A percentile compares a stretch with the other conserved stretches of the same genome.
Evolutionary conservation across 2,329 filamentous ascomycete species (phyloP).

Genomic region (Zymoseptoria pseudotritici): DNA sequence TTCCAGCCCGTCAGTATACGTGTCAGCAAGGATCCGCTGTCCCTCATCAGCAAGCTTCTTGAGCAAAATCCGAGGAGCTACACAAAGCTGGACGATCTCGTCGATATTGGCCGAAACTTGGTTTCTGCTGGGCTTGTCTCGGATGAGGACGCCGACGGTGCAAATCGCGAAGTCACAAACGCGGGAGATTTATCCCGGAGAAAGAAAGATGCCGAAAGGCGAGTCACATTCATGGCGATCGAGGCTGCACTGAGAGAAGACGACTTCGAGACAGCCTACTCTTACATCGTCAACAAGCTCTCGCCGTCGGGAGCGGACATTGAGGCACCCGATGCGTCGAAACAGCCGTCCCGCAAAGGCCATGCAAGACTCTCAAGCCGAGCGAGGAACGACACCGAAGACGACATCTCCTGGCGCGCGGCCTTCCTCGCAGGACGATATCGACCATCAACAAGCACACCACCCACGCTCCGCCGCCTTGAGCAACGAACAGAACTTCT

Average conservation of each 20-base stretch:
- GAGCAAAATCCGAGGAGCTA: conserved; percentile 70
- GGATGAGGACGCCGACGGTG: conserved; percentile 25
- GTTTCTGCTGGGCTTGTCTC: conserved; percentile 44
- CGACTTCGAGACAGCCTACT: conserved; percentile 81
- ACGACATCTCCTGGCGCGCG: conserved; percentile 71
- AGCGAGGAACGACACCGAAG: conserved; percentile 29
- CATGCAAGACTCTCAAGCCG: conserved; percentile 15
- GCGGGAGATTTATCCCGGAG: conserved; percentile 5
- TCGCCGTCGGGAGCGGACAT: conserved; percentile 28
- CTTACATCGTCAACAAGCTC: conserved; percentile 68
- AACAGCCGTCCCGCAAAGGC: not conserved
- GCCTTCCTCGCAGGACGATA: conserved; percentile 73
- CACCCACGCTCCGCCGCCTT: conserved; percentile 58
- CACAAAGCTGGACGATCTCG: conserved; percentile 64
- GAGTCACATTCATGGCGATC: conserved; percentile 73
- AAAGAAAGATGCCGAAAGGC: conserved; percentile 47
- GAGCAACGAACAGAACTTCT: conserved; percentile 78
- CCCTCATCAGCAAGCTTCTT: conserved; percentile 63
- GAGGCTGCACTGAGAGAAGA: conserved; percentile 68
- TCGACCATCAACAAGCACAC: conserved; percentile 40
- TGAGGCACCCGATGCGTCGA: conserved; percentile 5
- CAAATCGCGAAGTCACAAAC: conserved; percentile 18
- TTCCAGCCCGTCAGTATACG: conserved; percentile 72
- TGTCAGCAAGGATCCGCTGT: conserved; percentile 68
- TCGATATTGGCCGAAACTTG: conserved; percentile 62